Base-by-base conservation (phyloP, 2,329 filamentous ascomycete genomes). In the Neocatenulostroma microsporum region DNA sequence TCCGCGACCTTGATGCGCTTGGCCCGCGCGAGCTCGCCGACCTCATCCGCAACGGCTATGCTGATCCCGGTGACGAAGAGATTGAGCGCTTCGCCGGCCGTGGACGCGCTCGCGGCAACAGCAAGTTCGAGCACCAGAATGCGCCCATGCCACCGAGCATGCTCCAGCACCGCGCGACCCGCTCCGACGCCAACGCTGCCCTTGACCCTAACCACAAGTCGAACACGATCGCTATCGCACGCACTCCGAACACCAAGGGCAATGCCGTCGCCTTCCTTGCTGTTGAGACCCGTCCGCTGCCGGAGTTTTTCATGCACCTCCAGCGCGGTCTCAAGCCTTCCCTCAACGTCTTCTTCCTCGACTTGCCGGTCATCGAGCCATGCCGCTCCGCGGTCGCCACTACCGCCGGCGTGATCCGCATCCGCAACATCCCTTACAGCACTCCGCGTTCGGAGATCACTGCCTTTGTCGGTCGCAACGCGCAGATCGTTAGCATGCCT, bases 351-450 rank as follows among this genome's bases (percentile, higher is more conserved):
- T 46, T 51, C 15, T 51, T 54, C 27, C 39, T 51, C 3, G 38
- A 41, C 30, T 40, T 60, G 10, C 55, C 56, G 6, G 46, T 60
- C 34, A 45, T 45, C 13, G 50, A 59, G 45, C 30, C 45, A 4
- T 50, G 40, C 41, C 61, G 62, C 21, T 52, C 57, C 9, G 45
- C 62, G 34, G 53, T 51, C 25, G 55, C 64, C 23, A 50, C 40
- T 34, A 50, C 42, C 30, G 54, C 55, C 23, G 50, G 54, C 39
- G 45, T 50, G 10, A 26, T 54, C 10, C 42, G 37, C 39, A 49
- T 55, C 34, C 41, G 54, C 40, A 66, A 51, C 67, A 72, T 74
- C 20, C 71, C 71, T 0, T 74, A 69, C 44, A 54, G 55, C n/a
- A 60, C 70, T 25, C 68, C 65, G 13, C 67, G 66, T 40, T 55